Percentiles rank a stretch among this genome's conserved stretches.
Evolutionary conservation across 2,329 filamentous ascomycete species (phyloP).

Genomic region (Alternaria ventricosa): DNA sequence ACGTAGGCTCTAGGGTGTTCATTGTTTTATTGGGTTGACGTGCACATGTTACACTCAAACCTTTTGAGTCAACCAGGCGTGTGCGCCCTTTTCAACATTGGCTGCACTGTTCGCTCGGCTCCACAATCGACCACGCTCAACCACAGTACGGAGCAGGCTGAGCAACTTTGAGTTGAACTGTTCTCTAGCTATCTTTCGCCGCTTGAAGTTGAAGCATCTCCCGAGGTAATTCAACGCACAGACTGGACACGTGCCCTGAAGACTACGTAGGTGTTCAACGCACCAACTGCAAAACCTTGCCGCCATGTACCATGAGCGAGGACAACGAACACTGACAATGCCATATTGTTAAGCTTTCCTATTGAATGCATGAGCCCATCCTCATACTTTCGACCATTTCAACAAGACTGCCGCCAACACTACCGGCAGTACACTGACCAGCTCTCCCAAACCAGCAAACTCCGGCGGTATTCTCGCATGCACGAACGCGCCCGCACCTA

Average conservation of each 20-base stretch:
- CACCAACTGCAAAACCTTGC: neutral
- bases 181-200: neutral
- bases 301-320: neutral
- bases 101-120: neutral
- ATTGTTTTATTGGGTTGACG: neutral
- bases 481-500: constrained; percentile 66
- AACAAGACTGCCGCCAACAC: constrained; percentile 62
- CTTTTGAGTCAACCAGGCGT: neutral
- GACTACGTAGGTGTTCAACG: neutral
- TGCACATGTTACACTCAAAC: neutral
- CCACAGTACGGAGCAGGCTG: neutral
- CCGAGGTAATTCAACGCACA: neutral
- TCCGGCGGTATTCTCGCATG: constrained; percentile 65
- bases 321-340: too few species aligned
- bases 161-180: neutral
- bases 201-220: neutral
- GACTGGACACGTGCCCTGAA: neutral
- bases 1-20: neutral
- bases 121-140: neutral
- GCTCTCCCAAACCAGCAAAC: constrained; percentile 73
- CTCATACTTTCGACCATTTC: constrained; percentile 41
- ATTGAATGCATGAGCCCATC: neutral
- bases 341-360: too few species aligned
- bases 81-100: neutral
- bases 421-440: constrained; percentile 76